These are phyloP conservation scores for Celoporthe dispersa DNA, from an alignment of 2,329 filamentous ascomycete species.

Conservation along the genomic window DNA sequence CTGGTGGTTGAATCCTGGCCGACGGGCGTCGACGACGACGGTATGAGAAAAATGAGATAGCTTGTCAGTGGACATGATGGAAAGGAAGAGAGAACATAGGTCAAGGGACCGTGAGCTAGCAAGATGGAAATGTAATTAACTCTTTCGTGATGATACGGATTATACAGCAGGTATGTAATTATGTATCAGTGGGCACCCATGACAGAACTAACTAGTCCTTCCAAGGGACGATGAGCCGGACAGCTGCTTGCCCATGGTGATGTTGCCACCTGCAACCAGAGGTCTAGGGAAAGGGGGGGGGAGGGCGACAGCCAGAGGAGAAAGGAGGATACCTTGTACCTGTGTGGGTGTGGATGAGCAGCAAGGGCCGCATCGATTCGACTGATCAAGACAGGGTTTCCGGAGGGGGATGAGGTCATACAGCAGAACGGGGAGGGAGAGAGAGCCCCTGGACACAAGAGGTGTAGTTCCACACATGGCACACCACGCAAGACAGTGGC, in stretches of 20 bases:
- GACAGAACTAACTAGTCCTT: background rate
- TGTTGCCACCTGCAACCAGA: conserved; percentile 28
- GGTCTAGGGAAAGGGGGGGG: background rate
- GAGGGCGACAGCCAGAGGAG: background rate
- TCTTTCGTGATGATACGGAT: background rate
- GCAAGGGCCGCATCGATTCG: background rate
- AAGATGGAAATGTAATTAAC: conserved; percentile 4
- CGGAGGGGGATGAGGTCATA: conserved; percentile 27
- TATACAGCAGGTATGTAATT: background rate
- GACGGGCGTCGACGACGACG: conserved; percentile 29
- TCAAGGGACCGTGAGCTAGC: background rate
- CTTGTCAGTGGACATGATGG: conserved; percentile 23
- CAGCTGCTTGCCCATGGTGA: conserved; percentile 9
- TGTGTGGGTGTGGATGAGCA: conserved; percentile 10
- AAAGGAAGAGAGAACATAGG: background rate
- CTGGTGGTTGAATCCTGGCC: conserved; percentile 56
- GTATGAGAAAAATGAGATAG: conserved; percentile 1
- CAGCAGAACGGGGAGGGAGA: conserved; percentile 5
- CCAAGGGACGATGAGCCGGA: conserved; percentile 3
- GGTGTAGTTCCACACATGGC: background rate
- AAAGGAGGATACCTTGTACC: background rate
- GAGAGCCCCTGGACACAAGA: conserved; percentile 14
- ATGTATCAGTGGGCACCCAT: background rate
- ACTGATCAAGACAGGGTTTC: background rate
- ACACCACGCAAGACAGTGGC: background rate